Percentiles rank a stretch among this genome's conserved stretches.
These are phyloP conservation scores for Periconia sp. DNA, from an alignment of 2,329 filamentous ascomycete genomes.

Conservation along the genomic window DNA sequence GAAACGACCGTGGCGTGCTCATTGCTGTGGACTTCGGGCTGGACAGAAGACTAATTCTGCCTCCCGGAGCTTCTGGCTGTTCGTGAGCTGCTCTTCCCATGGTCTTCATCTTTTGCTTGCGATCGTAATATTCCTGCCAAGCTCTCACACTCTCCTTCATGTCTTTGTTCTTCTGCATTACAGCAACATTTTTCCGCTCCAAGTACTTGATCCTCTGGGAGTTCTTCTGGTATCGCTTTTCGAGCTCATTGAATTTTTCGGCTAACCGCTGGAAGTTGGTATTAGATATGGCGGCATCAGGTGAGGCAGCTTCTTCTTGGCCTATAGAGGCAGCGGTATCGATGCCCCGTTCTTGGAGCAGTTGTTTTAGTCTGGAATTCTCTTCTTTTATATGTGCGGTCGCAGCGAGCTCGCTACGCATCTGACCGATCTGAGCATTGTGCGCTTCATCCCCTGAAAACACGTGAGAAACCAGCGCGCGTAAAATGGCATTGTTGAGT, in stretches of 20 bases:
- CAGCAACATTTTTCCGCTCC: slow-evolving; percentile 34
- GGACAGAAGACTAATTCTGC: slow-evolving; percentile 17
- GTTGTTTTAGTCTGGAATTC: slow-evolving; percentile 21
- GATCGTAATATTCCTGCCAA: slow-evolving; percentile 42
- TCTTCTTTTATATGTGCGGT: slow-evolving; percentile 28
- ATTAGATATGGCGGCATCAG: slow-evolving; percentile 11
- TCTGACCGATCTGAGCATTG: slow-evolving; percentile 24
- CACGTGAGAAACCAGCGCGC: slow-evolving; percentile 5
- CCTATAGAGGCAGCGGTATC: slow-evolving; percentile 2
- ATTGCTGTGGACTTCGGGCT: slow-evolving; percentile 22
- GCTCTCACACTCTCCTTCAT: slow-evolving; percentile 44
- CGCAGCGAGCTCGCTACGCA: slow-evolving; percentile 28
- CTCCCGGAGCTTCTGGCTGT: slow-evolving; percentile 12
- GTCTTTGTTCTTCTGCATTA: slow-evolving; percentile 40
- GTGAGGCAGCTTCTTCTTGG: slow-evolving; percentile 1
- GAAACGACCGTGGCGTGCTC: slow-evolving; percentile 16
- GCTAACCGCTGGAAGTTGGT: slow-evolving; percentile 30
- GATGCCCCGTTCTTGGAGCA: slow-evolving; percentile 13
- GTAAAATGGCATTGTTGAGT: not conserved
- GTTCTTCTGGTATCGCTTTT: slow-evolving; percentile 30
- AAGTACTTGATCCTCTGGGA: slow-evolving; percentile 33
- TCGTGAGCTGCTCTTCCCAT: slow-evolving; percentile 12
- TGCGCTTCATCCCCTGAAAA: slow-evolving; percentile 31
- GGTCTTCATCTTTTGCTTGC: slow-evolving; percentile 23
- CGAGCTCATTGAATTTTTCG: slow-evolving; percentile 36